Evolutionary conservation across 2,329 filamentous ascomycete genomes (phyloP), one percentile per base, ranked within the genome.

Genomic region (Pyrenochaeta sp.): DNA sequence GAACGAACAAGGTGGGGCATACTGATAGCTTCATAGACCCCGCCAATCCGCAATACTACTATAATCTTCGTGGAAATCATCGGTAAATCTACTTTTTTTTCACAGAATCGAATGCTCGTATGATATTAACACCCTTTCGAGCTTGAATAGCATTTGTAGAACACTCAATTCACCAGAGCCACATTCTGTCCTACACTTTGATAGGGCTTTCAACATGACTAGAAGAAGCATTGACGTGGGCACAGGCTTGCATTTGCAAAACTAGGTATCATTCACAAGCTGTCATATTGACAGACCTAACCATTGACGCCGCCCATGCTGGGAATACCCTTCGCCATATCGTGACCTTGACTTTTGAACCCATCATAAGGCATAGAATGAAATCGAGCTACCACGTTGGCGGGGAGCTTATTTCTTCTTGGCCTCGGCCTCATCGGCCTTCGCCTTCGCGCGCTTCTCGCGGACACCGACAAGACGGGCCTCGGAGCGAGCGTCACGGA

Each of bases 361-460:
- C 61, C 57, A 53, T 68, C 64, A 35, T 67, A 61, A 71, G 61
- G 60, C 63, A 70, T 68, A 56, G 57, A 58, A 64, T 55, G 60
- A 58, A 62, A 61, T 58, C 59, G 46, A 60, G 53, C 56, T 50
- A 56, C 50, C 43, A 60, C 50, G 52, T 56, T 30, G 44, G 53
- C 46, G 52, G 51, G 49, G 43, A 64, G 58, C 72, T 71, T 92
- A 94, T 89, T 95, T 94, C 90, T 94, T 94, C 81, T 87, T 86
- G 67, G 80, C 75, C 76, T 83, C 84, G 78, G 90, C 90, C 77
- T 90, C 91, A 78, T 93, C 91, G 72, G 88, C 90, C 85, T 90
- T 94, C 74, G 91, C 91, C 86, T 89, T 90, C 72, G 85, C 88
- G 77, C 95, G 89, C 92, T 98, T 98, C 86, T 96, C 93, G 79